Evolutionary conservation across 371 early-diverging fungal species (phyloP), one percentile per base, ranked within the genome.

Genomic region (Apophysomyces ossiformis): DNA sequence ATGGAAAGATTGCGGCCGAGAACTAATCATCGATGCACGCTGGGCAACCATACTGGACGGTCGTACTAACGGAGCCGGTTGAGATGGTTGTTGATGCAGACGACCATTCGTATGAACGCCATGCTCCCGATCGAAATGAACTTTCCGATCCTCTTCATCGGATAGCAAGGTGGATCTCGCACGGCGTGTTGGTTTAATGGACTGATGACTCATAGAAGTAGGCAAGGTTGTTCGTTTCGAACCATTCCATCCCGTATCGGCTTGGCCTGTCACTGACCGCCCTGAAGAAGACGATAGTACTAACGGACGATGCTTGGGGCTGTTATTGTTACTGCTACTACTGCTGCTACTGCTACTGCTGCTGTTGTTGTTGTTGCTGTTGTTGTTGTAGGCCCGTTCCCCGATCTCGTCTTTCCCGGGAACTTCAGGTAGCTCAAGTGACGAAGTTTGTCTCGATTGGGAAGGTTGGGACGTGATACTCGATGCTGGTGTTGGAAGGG

Each of bases 321-420:
- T 65, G 58, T 16, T 66, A 66, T 68, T 77, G 36, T 80, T 77
- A 1, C 81, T 66, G 47, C 65, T 58, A 36, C 59, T 77, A 45
- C 81, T 75, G 36, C 70, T 58, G 61, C 81, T 80, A 1, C 81
- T 66, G 47, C 65, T 58, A 36, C 59, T 77, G 47, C 81, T 75
- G 36, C 70, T 58, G 61, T 77, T 80, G n/a, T n/a, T n/a, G n/a
- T n/a, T n/a, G n/a, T n/a, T n/a, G n/a, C n/a, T n/a, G n/a, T n/a
- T n/a, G n/a, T n/a, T n/a, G 32, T 76, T 66, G 50, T 77, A 70
- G 46, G 76, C 60, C 44, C 77, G 38, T 4, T 73, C 68, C 36
- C 47, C 21, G 3, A 18, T 15, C 41, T 61, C 58, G 63, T 68
- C 41, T 64, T 44, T 11, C 50, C 54, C 54, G 57, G 60, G 46